A percentile compares a stretch with the other conserved stretches of the same genome.
These are phyloP conservation scores for Cordyceps farinosa DNA, from an alignment of 2,329 filamentous ascomycete genomes.

Conservation along the genomic window DNA sequence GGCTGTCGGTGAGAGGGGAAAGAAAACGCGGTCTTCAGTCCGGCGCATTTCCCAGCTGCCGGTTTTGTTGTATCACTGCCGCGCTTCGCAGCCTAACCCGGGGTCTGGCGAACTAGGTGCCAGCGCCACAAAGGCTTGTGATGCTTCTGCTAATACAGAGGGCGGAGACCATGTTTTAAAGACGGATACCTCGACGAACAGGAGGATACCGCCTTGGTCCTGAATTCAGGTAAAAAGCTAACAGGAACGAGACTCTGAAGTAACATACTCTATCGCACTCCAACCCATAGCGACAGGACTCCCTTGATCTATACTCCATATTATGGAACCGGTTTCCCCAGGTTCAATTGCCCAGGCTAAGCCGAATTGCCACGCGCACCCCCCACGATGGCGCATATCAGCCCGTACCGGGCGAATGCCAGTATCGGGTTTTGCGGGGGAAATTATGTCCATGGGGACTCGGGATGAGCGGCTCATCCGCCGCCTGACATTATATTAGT, in stretches of 20 bases:
- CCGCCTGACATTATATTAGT: neutral
- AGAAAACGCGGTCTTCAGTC: neutral
- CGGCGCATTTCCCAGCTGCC: neutral
- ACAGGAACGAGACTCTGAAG: no score
- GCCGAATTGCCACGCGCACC: neutral
- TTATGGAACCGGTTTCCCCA: neutral
- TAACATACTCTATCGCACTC: no score
- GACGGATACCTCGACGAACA: no score
- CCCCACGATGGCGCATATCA: slow-evolving; percentile 9
- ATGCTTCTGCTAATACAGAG: neutral
- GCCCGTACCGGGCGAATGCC: neutral
- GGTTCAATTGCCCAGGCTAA: neutral
- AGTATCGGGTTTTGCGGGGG: slow-evolving; percentile 11
- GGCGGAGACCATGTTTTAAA: no score
- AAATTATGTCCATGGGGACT: neutral
- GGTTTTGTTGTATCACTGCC: neutral
- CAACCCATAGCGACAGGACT: no score
- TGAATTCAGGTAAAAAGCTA: no score
- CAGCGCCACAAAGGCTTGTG: no score
- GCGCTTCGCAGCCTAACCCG: no score
- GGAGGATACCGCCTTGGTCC: no score
- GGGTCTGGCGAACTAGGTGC: no score
- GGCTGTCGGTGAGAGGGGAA: neutral
- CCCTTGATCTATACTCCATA: no score
- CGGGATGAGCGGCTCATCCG: neutral